These are phyloP conservation scores for Azolla pinnata DNA, from an alignment of 75 land plant genomes.

Conservation along the genomic window DNA sequence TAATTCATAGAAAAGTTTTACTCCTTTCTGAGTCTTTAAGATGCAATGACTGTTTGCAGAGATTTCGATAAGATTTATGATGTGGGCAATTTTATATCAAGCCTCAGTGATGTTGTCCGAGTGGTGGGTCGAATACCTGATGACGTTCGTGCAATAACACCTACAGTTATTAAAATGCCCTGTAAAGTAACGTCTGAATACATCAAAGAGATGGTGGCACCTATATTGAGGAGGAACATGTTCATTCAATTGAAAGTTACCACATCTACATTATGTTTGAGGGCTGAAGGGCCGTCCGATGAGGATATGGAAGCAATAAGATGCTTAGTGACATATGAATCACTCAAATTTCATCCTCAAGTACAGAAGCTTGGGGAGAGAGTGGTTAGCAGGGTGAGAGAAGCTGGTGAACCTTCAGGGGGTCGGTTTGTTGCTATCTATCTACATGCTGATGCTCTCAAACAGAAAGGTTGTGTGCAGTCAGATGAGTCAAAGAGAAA, in stretches of 20 bases:
- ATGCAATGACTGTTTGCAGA: conserved; percentile 7
- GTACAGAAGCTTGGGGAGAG: conserved; percentile 26
- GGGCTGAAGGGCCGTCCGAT: conserved; percentile 9
- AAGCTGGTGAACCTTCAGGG: conserved; percentile 20
- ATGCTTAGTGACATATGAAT: conserved; percentile 20
- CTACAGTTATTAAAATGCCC: conserved; percentile 17
- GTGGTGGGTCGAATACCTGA: conserved; percentile 30
- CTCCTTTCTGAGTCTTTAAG: background rate
- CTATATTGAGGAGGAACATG: conserved; percentile 15
- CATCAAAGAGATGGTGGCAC: conserved; percentile 23
- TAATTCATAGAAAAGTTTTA: background rate
- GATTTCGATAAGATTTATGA: conserved; percentile 33
- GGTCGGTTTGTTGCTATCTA: conserved; percentile 28
- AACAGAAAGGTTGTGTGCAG: conserved; percentile 16
- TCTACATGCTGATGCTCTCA: conserved; percentile 12
- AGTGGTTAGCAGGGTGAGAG: conserved; percentile 26
- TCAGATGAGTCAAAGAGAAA: conserved; percentile 9
- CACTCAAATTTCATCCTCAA: conserved; percentile 18
- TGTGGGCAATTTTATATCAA: conserved; percentile 25
- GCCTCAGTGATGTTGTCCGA: conserved; percentile 27
- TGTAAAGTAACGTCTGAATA: conserved; percentile 15
- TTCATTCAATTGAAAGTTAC: conserved; percentile 13
- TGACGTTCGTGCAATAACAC: conserved; percentile 10
- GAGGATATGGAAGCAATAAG: conserved; percentile 19
- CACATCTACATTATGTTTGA: background rate